These are phyloP conservation scores for Cornus suecica DNA, from an alignment of 148 eudicot species.

Conservation along the genomic window DNA sequence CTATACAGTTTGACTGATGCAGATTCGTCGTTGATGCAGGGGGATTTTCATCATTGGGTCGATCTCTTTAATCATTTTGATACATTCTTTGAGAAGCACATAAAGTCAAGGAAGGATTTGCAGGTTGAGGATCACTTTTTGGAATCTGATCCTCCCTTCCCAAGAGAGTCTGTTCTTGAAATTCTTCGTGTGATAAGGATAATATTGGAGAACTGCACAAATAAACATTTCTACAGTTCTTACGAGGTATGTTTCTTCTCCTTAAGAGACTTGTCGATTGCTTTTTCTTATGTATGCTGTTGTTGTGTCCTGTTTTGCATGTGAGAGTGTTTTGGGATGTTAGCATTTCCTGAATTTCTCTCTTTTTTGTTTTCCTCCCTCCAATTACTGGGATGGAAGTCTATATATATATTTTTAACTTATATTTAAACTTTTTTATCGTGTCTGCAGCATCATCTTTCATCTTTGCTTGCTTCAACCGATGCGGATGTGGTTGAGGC, in stretches of 20 bases:
- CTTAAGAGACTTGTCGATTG: not conserved
- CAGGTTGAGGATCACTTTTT: conserved; percentile 72
- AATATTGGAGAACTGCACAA: conserved; percentile 90
- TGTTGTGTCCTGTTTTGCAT: not conserved
- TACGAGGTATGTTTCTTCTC: conserved; percentile 63
- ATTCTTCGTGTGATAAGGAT: conserved; percentile 79
- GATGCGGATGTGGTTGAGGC: conserved; percentile 94
- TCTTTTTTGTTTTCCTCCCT: not conserved
- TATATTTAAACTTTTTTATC: conserved; percentile 3
- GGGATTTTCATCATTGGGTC: conserved; percentile 94
- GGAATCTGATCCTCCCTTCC: conserved; percentile 83
- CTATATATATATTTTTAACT: not conserved
- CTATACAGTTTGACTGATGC: conserved; percentile 17
- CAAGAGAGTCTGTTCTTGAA: conserved; percentile 89
- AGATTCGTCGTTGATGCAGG: conserved; percentile 50
- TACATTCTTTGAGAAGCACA: conserved; percentile 76
- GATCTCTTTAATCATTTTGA: conserved; percentile 93
- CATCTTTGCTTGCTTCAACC: conserved; percentile 81
- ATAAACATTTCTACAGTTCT: conserved; percentile 86
- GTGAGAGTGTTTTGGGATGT: not conserved
- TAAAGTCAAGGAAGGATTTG: conserved; percentile 87
- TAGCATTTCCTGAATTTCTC: not conserved
- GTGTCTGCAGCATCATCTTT: conserved; percentile 73
- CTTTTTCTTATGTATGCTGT: not conserved
- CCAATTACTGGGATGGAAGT: not conserved